Base-by-base conservation (phyloP, 1,284 basidiomycete species). In the Meira miltonrushii region DNA sequence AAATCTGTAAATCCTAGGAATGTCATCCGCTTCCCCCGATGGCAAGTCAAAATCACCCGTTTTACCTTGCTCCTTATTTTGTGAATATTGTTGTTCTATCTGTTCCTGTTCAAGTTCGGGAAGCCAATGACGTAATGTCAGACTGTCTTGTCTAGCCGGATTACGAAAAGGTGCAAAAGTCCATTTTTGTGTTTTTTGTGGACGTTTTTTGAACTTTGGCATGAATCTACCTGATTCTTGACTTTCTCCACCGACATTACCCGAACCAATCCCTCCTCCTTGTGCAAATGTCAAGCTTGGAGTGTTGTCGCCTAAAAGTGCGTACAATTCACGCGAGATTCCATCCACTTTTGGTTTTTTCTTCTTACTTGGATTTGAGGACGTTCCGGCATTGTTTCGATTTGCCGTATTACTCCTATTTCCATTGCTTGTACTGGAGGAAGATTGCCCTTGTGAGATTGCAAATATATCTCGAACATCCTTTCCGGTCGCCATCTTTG, bases 291-390 rank as follows among this genome's bases (percentile, higher is more conserved):
- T 67, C 41, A 96, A 83, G 0, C 88, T 87, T 1, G 93, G 91
- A 5, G 88, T 88, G 58, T 90, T 89, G 67, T 91, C 87, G 17
- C 94, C 95, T 65, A 98, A 94, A 61, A 98, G 85, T 0, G 90
- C 87, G 79, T 90, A 96, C 2, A 98, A 83, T 79, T 97, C 93
- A 65, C 92, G 83, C 0, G 91, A 88, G 66, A 97, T 94, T 23
- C 93, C 94, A 51, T 77, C 74, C 39, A 62, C 56, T 37, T 70
- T 71, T 17, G 63, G 66, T 43, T 66, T 69, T 15, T 43, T 33
- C 19, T 46, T n/a, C 21, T 55, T 55, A 13, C 23, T 11, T 6
- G 25, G 38, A 28, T 41, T 46, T n/a, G 28, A 33, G 8, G 28
- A 33, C n/a, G n/a, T n/a, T 2, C 19, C 38, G n/a, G 28, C 21